Evolutionary conservation across 202 grass and related monocot genomes (phyloP).

Genomic region (Cymbopogon flexuosus): DNA sequence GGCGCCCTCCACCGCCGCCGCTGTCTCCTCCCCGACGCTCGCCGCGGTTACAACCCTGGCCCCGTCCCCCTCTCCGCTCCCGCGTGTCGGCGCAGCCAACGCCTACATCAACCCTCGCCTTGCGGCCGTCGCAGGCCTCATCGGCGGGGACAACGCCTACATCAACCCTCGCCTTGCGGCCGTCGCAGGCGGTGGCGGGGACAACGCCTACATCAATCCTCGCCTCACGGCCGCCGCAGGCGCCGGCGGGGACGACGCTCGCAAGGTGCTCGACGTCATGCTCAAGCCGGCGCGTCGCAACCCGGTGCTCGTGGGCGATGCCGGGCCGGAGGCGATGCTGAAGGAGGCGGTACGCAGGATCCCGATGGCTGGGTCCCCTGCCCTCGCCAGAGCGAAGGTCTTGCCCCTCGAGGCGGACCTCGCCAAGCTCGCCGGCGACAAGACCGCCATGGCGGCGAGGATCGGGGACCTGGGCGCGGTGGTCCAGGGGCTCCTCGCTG

Average conservation of each 20-base stretch:
- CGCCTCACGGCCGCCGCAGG: conserved; percentile 15
- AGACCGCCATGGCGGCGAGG: conserved; percentile 41
- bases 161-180: too few species aligned
- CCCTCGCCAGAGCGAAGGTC: conserved; percentile 44
- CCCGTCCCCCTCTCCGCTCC: conserved; percentile 21
- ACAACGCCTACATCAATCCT: conserved; percentile 49
- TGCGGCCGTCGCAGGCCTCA: neutral
- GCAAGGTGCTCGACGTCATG: conserved; percentile 82
- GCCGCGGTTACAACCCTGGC: neutral
- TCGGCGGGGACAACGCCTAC: conserved; percentile 48
- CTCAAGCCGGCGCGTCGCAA: conserved; percentile 66
- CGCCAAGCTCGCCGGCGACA: conserved; percentile 37
- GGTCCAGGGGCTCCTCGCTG: conserved; percentile 40
- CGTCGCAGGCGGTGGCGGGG: too few species aligned
- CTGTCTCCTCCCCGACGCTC: neutral
- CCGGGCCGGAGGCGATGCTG: conserved; percentile 49
- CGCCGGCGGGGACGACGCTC: conserved; percentile 47
- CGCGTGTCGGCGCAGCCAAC: conserved; percentile 1
- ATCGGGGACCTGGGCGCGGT: conserved; percentile 42
- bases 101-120: conserved; percentile 53
- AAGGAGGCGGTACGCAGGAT: conserved; percentile 62
- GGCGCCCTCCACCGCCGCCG: conserved; percentile 16
- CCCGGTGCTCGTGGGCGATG: conserved; percentile 74
- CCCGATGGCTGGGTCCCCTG: conserved; percentile 20
- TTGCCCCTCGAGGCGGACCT: conserved; percentile 48